A percentile compares a stretch with the other conserved stretches of the same genome.
Evolutionary conservation across 2,329 filamentous ascomycete species (phyloP).

Genomic region (Dactylonectria macrodidyma): DNA sequence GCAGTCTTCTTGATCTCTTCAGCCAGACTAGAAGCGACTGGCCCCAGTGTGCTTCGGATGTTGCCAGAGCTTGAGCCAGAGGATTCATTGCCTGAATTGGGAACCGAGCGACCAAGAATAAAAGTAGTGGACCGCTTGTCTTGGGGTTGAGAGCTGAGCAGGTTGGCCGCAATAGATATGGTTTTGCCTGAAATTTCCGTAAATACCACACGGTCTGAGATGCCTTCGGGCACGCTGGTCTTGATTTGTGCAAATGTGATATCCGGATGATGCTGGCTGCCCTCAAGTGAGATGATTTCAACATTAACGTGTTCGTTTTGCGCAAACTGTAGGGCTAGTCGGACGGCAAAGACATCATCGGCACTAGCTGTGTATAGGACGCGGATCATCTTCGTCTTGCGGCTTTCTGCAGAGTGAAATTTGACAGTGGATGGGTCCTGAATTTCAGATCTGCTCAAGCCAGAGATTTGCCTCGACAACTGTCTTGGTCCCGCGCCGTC

Average conservation of each 20-base stretch:
- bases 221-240: constrained; percentile 12
- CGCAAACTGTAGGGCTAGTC: constrained; percentile 85
- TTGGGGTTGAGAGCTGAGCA: constrained; percentile 11
- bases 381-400: constrained; percentile 78
- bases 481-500: not conserved
- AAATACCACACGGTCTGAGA: constrained; percentile 22
- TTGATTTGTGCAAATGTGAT: constrained; percentile 24
- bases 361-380: constrained; percentile 86
- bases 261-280: constrained; percentile 13
- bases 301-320: constrained; percentile 65
- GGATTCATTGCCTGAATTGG: not conserved
- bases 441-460: constrained; percentile 20
- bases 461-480: constrained; percentile 27
- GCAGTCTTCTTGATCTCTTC: constrained; percentile 25
- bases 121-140: constrained; percentile 28
- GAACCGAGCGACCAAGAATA: constrained; percentile 27
- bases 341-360: constrained; percentile 86
- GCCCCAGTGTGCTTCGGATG: constrained; percentile 19
- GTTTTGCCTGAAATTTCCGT: constrained; percentile 33
- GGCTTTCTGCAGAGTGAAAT: constrained; percentile 34
- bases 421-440: constrained; percentile 20
- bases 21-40: constrained; percentile 15
- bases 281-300: constrained; percentile 25
- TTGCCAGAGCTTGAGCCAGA: constrained; percentile 13
- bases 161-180: constrained; percentile 6